Conservation (phyloP, 2,329 filamentous ascomycete species). For the Pseudopyricularia cyperi region DNA sequence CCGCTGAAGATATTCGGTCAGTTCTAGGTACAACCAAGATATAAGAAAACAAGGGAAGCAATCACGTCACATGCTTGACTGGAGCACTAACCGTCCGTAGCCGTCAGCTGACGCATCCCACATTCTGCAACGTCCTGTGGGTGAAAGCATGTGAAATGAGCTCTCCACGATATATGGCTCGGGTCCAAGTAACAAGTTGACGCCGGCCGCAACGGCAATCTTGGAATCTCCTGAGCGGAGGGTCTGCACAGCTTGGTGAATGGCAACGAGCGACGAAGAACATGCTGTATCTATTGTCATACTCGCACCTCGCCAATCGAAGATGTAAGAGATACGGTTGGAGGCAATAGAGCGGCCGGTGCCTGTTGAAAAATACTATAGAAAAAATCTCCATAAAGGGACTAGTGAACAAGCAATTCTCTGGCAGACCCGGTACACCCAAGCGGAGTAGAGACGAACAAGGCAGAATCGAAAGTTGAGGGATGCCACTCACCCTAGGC, state of each 20-base stretch:
- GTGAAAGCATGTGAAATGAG: constrained; percentile 22
- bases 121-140: constrained; percentile 20
- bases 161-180: constrained; percentile 17
- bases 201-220: constrained; percentile 19
- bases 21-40: not conserved
- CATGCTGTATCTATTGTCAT: constrained; percentile 31
- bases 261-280: constrained; percentile 22
- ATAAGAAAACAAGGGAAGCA: not conserved
- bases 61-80: not conserved
- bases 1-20: constrained; percentile 19
- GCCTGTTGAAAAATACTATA: constrained; percentile 18
- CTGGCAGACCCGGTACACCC: too few species aligned
- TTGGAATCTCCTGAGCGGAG: constrained; percentile 16
- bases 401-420: not conserved
- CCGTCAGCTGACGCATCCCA: constrained; percentile 35
- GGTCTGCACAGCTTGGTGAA: constrained; percentile 22
- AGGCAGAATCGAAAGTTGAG: not conserved
- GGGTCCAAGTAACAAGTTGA: constrained; percentile 19
- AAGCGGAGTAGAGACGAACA: not conserved
- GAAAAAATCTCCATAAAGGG: not conserved
- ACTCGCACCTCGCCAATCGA: constrained; percentile 23
- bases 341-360: constrained; percentile 15
- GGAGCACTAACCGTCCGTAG: constrained; percentile 20
- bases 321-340: constrained; percentile 25
- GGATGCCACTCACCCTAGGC: constrained; percentile 5